Base-by-base conservation (phyloP, 768 basidiomycete species). In the Trametes cubensis region DNA sequence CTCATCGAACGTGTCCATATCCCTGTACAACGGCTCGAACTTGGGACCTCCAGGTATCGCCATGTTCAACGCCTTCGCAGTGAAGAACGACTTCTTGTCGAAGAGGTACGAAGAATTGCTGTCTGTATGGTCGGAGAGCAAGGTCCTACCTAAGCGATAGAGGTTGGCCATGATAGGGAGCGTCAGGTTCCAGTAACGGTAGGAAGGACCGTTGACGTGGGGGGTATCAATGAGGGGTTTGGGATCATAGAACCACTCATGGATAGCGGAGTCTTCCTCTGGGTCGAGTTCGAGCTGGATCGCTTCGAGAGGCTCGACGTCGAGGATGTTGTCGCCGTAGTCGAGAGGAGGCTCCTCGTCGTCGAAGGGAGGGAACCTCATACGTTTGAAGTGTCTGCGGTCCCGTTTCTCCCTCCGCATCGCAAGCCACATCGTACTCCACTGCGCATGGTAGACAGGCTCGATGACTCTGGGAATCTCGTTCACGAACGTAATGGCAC, bases 391-490 rank as follows among this genome's bases (percentile, higher is more conserved):
- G 76, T 99, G 97, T 61, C 96, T 81, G 73, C 97, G 91, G 74
- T 99, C 97, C 60, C 97, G 86, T 81, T 99, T 99, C 79, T 99
- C 97, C 63, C 97, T 81, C 62, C 97, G 84, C 97, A 99, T 99
- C 13, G 97, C 96, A 48, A 99, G 80, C 97, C 97, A 99, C 97
- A 99, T 99, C 6, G 93, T 92, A 72, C 94, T 95, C 97, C 97
- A 99, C 71, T 98, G 97, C 0, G 97, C 94, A 74, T 99, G 97
- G 76, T 97, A 98, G 11, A 99, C 85, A 6, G 97, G 97, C 74
- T 98, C 97, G 64, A 98, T 91, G 67, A 99, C 86, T 49, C 94
- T 89, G 45, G 97, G 97, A 41, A 98, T 90, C 75, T 98, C 95
- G 78, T 98, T 98, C 67, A 99, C 97, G 71, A 99, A 99, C 2